Evolutionary conservation across 148 eudicot species (phyloP).

Genomic region (Rhododendron vialii): DNA sequence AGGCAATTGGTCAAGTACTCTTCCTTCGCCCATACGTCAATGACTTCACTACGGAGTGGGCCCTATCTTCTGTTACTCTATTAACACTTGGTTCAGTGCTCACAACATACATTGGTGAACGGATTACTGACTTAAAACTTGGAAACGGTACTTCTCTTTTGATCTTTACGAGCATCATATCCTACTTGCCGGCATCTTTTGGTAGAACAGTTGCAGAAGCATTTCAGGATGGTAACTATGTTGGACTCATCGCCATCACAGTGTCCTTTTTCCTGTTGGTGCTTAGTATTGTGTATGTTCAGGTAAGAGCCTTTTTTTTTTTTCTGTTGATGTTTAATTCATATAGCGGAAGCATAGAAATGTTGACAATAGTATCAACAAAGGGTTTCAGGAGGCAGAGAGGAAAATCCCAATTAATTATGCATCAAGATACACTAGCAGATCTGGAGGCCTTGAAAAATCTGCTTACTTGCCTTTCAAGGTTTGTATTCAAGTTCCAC

Average conservation of each 20-base stretch:
- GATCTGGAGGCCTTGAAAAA: constrained; percentile 77
- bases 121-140: constrained; percentile 88
- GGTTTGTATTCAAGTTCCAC: constrained; percentile 33
- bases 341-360: constrained; percentile 10
- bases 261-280: constrained; percentile 72
- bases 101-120: constrained; percentile 91
- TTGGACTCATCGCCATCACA: constrained; percentile 64
- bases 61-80: constrained; percentile 62
- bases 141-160: constrained; percentile 98
- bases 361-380: constrained; percentile 17
- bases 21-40: constrained; percentile 94
- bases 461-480: constrained; percentile 97
- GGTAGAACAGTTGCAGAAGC: constrained; percentile 94
- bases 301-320: constrained; percentile 40
- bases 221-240: constrained; percentile 83
- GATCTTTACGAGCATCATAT: constrained; percentile 96
- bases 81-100: constrained; percentile 92
- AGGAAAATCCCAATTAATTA: constrained; percentile 97
- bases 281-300: constrained; percentile 96
- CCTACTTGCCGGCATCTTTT: constrained; percentile 95
- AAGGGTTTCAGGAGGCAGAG: constrained; percentile 92
- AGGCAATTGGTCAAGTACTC: constrained; percentile 98
- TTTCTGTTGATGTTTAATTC: neutral
- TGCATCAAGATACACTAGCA: constrained; percentile 87
- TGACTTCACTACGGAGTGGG: constrained; percentile 92